phyloP scores from a whole-genome alignment of 2,329 filamentous ascomycete genomes.

The Arthrobotrys pseudoclavata region DNA sequence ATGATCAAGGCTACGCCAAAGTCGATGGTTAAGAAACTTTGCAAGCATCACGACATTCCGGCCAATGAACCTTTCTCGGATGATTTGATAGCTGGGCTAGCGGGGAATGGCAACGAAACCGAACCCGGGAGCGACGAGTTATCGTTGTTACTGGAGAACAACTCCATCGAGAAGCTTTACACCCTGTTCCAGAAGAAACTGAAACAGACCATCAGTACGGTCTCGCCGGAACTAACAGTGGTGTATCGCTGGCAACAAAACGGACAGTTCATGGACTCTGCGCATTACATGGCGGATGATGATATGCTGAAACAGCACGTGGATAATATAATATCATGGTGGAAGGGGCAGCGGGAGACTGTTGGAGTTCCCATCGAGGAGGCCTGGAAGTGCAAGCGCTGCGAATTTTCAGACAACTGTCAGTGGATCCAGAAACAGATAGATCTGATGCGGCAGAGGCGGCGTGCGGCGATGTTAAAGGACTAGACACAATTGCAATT shows the following conservation, averaged over 20 bases:
- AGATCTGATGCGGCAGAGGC: conserved; percentile 65
- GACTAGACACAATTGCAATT: not conserved
- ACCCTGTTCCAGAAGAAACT: conserved; percentile 70
- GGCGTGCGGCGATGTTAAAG: conserved; percentile 9
- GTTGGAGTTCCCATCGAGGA: conserved; percentile 85
- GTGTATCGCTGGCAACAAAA: conserved; percentile 70
- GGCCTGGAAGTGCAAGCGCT: conserved; percentile 85
- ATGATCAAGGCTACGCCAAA: conserved; percentile 78
- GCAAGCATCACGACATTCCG: conserved; percentile 79
- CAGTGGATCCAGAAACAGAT: conserved; percentile 76
- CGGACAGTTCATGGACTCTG: conserved; percentile 72
- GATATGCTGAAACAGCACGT: conserved; percentile 77
- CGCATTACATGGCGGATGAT: conserved; percentile 77
- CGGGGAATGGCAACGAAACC: conserved; percentile 23
- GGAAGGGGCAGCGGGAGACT: conserved; percentile 80
- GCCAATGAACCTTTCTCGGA: conserved; percentile 79
- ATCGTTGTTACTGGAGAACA: conserved; percentile 71
- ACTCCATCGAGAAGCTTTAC: conserved; percentile 75
- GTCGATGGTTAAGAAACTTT: conserved; percentile 75
- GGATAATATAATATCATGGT: conserved; percentile 82
- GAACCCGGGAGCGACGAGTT: conserved; percentile 64
- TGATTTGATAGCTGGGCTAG: conserved; percentile 70
- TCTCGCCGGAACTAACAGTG: conserved; percentile 72
- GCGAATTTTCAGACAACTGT: conserved; percentile 85
- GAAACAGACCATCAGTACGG: conserved; percentile 71